Percentiles rank a stretch among this genome's conserved stretches.
Conservation (phyloP, 2,329 filamentous ascomycete species). For the Apiospora marii region DNA sequence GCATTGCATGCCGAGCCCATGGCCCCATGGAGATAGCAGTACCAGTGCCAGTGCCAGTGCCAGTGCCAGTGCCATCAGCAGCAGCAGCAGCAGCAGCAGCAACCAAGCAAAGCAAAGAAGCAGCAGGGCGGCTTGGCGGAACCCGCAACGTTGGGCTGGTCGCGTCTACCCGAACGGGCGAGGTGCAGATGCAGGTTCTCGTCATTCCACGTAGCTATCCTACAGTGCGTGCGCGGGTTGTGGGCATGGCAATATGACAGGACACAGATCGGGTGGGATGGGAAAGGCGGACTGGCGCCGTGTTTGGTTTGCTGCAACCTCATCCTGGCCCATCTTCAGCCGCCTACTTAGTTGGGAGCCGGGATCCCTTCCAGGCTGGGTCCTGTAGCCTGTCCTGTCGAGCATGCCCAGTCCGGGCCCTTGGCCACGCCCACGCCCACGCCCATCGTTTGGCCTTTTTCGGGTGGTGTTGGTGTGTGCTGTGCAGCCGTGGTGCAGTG, state of each 20-base stretch:
- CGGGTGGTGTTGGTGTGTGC: neutral
- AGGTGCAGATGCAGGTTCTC: slow-evolving; percentile 28
- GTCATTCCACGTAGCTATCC: slow-evolving; percentile 28
- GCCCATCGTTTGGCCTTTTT: neutral
- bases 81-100: neutral
- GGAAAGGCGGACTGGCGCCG: neutral
- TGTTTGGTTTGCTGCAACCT: neutral
- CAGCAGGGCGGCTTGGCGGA: neutral
- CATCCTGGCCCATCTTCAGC: slow-evolving; percentile 13
- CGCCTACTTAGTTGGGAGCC: neutral
- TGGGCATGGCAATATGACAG: slow-evolving; percentile 14
- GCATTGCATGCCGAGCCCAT: slow-evolving; percentile 20
- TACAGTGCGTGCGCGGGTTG: slow-evolving; percentile 24
- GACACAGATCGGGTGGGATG: slow-evolving; percentile 12
- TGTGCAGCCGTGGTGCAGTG: neutral
- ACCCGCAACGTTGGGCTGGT: slow-evolving; percentile 20
- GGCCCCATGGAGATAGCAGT: neutral
- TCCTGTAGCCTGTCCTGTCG: neutral
- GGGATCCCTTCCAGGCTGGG: neutral
- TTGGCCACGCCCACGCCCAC: too few relatives aligned
- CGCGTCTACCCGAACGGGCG: slow-evolving; percentile 26
- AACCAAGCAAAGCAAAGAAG: neutral
- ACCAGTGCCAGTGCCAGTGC: neutral
- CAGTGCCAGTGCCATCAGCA: neutral
- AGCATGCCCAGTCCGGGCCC: neutral